Conservation (phyloP, 306 rosid genomes). For the Malus sieversii region DNA sequence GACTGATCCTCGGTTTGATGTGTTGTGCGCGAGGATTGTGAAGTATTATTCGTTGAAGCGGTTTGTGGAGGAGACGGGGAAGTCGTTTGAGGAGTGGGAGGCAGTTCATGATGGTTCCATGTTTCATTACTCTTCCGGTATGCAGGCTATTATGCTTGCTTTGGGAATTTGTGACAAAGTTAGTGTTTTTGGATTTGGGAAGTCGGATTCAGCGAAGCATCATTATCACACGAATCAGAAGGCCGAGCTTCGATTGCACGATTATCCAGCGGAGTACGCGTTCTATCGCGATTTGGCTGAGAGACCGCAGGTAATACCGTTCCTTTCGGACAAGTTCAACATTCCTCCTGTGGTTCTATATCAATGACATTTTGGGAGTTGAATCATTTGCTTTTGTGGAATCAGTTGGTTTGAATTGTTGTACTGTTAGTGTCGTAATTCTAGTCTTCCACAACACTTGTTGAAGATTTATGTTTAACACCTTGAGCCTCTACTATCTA, state of each 20-base stretch:
- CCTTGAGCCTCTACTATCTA: conserved; percentile 28
- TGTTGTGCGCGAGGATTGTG: conserved; percentile 63
- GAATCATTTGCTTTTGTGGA: conserved; percentile 9
- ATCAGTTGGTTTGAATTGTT: conserved; percentile 19
- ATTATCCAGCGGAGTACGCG: conserved; percentile 85
- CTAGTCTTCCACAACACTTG: not conserved
- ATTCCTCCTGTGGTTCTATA: conserved; percentile 75
- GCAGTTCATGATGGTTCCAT: conserved; percentile 58
- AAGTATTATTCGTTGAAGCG: conserved; percentile 85
- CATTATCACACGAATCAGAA: conserved; percentile 95
- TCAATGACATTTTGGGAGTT: conserved; percentile 31
- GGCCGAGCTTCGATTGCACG: conserved; percentile 80
- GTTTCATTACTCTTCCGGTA: conserved; percentile 91
- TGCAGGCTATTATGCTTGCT: conserved; percentile 94
- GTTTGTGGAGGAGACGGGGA: conserved; percentile 66
- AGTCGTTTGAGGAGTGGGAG: conserved; percentile 63
- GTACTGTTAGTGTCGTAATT: conserved; percentile 1
- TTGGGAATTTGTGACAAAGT: conserved; percentile 85
- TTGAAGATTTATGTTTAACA: conserved; percentile 15
- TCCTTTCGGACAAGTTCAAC: conserved; percentile 55
- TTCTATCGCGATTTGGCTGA: conserved; percentile 65
- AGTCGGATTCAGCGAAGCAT: conserved; percentile 65
- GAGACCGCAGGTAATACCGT: conserved; percentile 56
- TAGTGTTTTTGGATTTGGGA: conserved; percentile 82
- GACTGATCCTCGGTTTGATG: conserved; percentile 81